Conservation (phyloP, 805 yeast species). For the Candida alai region DNA sequence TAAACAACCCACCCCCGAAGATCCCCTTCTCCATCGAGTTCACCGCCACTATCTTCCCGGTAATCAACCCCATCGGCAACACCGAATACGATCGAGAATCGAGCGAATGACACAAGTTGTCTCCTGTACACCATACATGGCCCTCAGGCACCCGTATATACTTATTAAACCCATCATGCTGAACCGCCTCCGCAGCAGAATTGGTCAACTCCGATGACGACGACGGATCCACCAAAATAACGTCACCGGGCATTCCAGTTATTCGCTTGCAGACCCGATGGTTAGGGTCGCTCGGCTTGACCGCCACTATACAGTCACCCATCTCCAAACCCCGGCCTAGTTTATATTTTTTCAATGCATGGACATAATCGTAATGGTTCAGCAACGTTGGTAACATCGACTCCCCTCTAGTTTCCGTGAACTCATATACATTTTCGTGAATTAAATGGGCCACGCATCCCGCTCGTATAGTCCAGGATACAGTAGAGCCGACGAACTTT, state of each 20-base stretch:
- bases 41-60: constrained; percentile 82
- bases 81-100: constrained; percentile 89
- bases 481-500: constrained; percentile 28
- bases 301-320: constrained; percentile 87
- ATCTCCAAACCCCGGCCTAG: constrained; percentile 62
- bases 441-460: constrained; percentile 66
- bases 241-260: constrained; percentile 95
- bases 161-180: constrained; percentile 44
- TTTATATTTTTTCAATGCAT: constrained; percentile 60
- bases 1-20: constrained; percentile 49
- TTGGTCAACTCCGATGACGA: constrained; percentile 43
- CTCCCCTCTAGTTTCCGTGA: constrained; percentile 84
- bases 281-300: constrained; percentile 84
- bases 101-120: constrained; percentile 78
- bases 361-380: constrained; percentile 71
- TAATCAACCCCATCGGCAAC: constrained; percentile 83
- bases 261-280: constrained; percentile 89
- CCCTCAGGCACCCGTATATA: constrained; percentile 85
- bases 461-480: constrained; percentile 54
- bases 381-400: constrained; percentile 92
- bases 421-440: constrained; percentile 65
- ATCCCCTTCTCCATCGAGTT: constrained; percentile 46
- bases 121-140: constrained; percentile 97
- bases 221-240: constrained; percentile 77
- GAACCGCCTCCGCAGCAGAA: constrained; percentile 19